phyloP scores from a whole-genome alignment of 495 filamentous ascomycete species.

The Talaromyces wortmannii region DNA sequence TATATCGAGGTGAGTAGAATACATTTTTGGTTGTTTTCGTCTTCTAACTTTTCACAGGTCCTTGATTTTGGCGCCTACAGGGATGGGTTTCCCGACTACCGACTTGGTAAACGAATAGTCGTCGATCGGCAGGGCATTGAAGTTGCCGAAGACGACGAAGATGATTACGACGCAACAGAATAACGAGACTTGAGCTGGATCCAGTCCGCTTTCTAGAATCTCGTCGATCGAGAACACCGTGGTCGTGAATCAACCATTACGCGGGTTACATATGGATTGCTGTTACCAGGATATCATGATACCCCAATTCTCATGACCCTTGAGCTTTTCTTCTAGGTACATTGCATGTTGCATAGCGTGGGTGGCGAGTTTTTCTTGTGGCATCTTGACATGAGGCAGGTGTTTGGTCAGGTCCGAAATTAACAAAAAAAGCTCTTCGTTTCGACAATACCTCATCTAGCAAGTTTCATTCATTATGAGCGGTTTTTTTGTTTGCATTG shows the following conservation, averaged over 20 bases:
- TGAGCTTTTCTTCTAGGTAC: not conserved
- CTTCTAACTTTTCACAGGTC: conserved; percentile 42
- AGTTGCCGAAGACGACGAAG: conserved; percentile 29
- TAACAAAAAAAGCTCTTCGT: not conserved
- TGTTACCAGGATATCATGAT: conserved; percentile 1
- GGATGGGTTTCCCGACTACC: conserved; percentile 66
- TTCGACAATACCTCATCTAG: not conserved
- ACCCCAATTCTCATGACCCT: conserved; percentile 5
- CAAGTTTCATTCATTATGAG: not conserved
- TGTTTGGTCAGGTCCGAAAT: not conserved
- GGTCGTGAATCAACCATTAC: not conserved
- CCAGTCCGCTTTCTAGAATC: not conserved
- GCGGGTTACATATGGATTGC: not conserved
- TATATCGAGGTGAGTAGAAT: conserved; percentile 80
- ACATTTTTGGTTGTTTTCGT: conserved; percentile 8
- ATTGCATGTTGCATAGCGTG: conserved; percentile 7
- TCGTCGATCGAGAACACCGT: not conserved
- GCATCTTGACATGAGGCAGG: conserved; percentile 3
- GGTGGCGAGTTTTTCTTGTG: not conserved
- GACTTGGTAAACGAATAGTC: conserved; percentile 73
- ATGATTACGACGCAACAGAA: conserved; percentile 31
- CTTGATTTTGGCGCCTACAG: conserved; percentile 88
- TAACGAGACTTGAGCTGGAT: not conserved
- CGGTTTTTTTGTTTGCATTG: not conserved
- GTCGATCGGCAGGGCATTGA: conserved; percentile 56